Base-by-base conservation (phyloP, 257 asterid genomes). In the Thymus mandschuricus region DNA sequence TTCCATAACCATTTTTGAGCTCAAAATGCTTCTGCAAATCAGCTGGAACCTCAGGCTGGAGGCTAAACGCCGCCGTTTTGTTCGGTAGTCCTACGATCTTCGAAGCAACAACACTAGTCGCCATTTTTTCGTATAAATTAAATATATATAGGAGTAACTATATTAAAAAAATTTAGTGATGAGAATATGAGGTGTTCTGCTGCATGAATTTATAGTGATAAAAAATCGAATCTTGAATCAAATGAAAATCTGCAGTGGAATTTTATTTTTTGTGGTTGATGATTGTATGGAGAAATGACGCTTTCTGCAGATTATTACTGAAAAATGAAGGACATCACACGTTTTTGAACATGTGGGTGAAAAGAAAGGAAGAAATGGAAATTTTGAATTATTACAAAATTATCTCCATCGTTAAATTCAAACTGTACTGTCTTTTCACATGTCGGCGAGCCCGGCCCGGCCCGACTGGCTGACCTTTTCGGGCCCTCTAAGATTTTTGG, bases 11-110 rank as follows among this genome's bases (percentile, higher is more conserved):
- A 27, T 4, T 50, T 66, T 58, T 72, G 9, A 44, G 77, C 60
- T 70, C 74, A 43, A 68, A 2, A 10, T 57, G 33, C 38, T 54
- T 73, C 40, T 27, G 49, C 60, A 46, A 8, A 34, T 57, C 40
- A 10, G 10, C 10, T 9, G 58, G 63, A 57, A 41, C 2, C 8
- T 54, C 54, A 4, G 60, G 27, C 3, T 35, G 31, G 4, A 52
- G 73, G 58, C 45, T 57, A 21, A 67, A 40, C 8, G 70, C 69
- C 8, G 70, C 69, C 40, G 44, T 62, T 66, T 69, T 75, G 43
- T 54, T 63, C 13, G 70, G 78, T 8, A 76, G 65, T 11, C 68
- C 71, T 1, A 69, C 66, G 1, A 73, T 54, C 50, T 78, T 69
- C 15, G 73, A 75, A 54, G 60, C 52, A 15, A 52, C 44, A 33